Conservation (phyloP, 371 early-diverging fungal genomes). For the Rhizomucor miehei region DNA sequence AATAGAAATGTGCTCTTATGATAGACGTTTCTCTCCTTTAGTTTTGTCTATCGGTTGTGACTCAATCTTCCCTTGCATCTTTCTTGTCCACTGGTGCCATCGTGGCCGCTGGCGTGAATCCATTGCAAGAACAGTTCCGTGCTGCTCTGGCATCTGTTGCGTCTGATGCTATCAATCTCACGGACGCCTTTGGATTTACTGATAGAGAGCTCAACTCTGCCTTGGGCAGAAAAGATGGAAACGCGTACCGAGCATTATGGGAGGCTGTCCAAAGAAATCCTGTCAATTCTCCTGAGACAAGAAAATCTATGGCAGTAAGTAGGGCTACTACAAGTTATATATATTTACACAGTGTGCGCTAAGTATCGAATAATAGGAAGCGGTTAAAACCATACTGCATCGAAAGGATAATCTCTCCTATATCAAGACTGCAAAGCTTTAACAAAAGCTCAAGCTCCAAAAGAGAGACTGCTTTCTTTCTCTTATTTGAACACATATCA, state of each 20-base stretch:
- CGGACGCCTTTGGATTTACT: constrained; percentile 67
- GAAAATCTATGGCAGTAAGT: constrained; percentile 20
- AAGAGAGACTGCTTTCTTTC: too few relatives aligned
- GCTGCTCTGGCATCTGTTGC: constrained; percentile 33
- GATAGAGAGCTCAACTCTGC: constrained; percentile 64
- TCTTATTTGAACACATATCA: too few relatives aligned
- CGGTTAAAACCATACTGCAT: constrained; percentile 15
- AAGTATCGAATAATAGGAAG: too few relatives aligned
- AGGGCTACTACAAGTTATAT: too few relatives aligned
- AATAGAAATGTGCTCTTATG: neutral
- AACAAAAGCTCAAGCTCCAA: too few relatives aligned
- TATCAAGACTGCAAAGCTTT: constrained; percentile 19
- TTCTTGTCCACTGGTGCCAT: constrained; percentile 41
- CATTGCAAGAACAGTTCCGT: constrained; percentile 25
- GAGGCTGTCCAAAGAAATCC: constrained; percentile 63
- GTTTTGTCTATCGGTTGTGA: constrained; percentile 33
- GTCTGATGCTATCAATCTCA: constrained; percentile 59
- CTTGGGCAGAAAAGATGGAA: constrained; percentile 63
- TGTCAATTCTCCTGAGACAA: constrained; percentile 42
- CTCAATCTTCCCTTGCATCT: constrained; percentile 24
- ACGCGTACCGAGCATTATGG: constrained; percentile 68
- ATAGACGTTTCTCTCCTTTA: constrained; percentile 8
- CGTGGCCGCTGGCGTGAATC: constrained; percentile 19
- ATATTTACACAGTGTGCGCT: too few relatives aligned
- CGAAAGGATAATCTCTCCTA: constrained; percentile 15